phyloP scores from a whole-genome alignment of 352 stramenopile genomes.

The Pythium diclinum region DNA sequence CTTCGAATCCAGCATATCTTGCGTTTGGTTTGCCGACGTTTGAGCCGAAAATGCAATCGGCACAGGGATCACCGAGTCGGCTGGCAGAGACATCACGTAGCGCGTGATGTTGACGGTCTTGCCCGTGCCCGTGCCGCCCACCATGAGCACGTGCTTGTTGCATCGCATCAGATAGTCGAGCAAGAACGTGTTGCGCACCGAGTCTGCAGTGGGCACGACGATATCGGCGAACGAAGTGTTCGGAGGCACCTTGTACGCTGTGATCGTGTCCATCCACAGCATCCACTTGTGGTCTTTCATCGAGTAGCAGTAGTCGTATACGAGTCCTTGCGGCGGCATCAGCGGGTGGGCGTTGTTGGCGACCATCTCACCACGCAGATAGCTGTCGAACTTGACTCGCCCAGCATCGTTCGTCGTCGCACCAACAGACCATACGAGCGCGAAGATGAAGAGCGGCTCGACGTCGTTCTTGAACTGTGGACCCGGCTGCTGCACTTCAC shows the following conservation, averaged over 20 bases:
- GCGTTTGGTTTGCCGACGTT: slow-evolving; percentile 91
- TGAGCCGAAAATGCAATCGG: slow-evolving; percentile 91
- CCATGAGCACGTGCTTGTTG: slow-evolving; percentile 93
- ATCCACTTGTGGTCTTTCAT: slow-evolving; percentile 89
- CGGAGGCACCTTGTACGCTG: slow-evolving; percentile 62
- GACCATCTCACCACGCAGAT: slow-evolving; percentile 82
- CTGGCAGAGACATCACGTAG: slow-evolving; percentile 83
- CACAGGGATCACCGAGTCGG: slow-evolving; percentile 89
- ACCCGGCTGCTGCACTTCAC: slow-evolving; percentile 42
- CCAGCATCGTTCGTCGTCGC: slow-evolving; percentile 89
- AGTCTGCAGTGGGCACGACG: slow-evolving; percentile 92
- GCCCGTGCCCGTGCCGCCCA: slow-evolving; percentile 91
- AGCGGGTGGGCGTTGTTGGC: slow-evolving; percentile 51
- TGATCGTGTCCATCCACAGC: slow-evolving; percentile 93
- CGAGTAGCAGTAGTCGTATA: slow-evolving; percentile 92
- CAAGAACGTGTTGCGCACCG: slow-evolving; percentile 92
- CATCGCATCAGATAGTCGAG: slow-evolving; percentile 80
- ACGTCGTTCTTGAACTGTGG: slow-evolving; percentile 76
- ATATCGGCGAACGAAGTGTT: slow-evolving; percentile 88
- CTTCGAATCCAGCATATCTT: slow-evolving; percentile 90
- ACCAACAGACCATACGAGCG: slow-evolving; percentile 91
- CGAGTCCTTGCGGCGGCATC: slow-evolving; percentile 59
- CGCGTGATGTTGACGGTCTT: slow-evolving; percentile 94
- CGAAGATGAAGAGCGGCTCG: slow-evolving; percentile 91
- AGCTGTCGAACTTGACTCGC: slow-evolving; percentile 86